Conservation (phyloP, 352 stramenopile species). For the Phytophthora europaea region DNA sequence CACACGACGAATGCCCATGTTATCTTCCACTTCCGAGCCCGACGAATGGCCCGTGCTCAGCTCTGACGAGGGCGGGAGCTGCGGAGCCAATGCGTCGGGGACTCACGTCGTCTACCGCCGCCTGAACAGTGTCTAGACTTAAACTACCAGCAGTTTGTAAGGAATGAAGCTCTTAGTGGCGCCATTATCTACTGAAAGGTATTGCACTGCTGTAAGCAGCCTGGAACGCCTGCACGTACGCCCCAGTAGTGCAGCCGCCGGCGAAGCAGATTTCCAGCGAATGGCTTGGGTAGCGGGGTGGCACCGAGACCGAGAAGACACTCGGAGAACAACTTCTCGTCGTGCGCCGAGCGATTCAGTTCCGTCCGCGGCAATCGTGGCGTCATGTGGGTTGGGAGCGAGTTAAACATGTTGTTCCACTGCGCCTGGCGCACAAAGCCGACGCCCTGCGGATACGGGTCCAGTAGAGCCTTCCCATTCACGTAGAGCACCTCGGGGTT, state of each 20-base stretch:
- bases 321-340: conserved; percentile 30
- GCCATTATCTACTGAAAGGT: background rate
- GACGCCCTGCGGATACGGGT: conserved; percentile 32
- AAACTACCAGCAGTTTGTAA: background rate
- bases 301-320: conserved; percentile 26
- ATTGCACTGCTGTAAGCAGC: conserved; percentile 3
- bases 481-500: conserved; percentile 32
- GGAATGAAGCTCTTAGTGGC: too few relatives aligned
- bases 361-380: conserved; percentile 24
- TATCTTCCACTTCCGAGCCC: conserved; percentile 14
- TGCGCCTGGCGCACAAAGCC: conserved; percentile 13
- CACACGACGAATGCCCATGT: conserved; percentile 8
- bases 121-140: background rate
- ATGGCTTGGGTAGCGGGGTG: conserved; percentile 19
- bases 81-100: background rate
- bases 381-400: conserved; percentile 32
- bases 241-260: conserved; percentile 30
- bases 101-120: background rate
- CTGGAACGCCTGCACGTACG: conserved; percentile 16
- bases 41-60: conserved; percentile 22
- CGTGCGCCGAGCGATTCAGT: conserved; percentile 11
- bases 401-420: conserved; percentile 41
- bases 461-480: conserved; percentile 32
- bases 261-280: conserved; percentile 25
- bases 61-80: background rate